Conservation (phyloP, 2,329 filamentous ascomycete genomes). For the Botrytis paeoniae region DNA sequence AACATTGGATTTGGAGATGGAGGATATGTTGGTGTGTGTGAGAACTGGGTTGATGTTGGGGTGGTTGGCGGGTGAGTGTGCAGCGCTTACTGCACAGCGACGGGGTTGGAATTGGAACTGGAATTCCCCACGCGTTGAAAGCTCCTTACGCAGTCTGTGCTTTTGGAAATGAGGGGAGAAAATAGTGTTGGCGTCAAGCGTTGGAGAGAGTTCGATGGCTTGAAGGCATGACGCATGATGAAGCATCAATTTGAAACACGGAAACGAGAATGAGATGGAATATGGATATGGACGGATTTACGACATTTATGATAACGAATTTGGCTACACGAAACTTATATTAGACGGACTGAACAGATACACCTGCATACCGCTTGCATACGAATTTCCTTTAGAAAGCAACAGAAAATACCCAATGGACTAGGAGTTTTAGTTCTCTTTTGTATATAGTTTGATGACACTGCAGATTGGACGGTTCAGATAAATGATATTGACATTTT, state of each 20-base stretch:
- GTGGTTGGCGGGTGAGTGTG: slow-evolving; percentile 11
- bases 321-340: not conserved
- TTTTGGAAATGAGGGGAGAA: not conserved
- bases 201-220: not conserved
- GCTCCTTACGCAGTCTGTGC: not conserved
- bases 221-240: not conserved
- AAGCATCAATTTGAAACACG: not conserved
- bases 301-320: slow-evolving; percentile 5
- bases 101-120: not conserved
- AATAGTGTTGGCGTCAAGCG: not conserved
- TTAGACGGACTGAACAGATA: not conserved
- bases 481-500: not conserved
- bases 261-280: not conserved
- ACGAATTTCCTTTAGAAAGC: slow-evolving; percentile 9
- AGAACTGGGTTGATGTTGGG: slow-evolving; percentile 9
- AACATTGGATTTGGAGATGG: not conserved
- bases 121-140: not conserved
- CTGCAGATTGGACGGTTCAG: not conserved
- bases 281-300: not conserved
- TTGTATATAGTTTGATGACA: not conserved
- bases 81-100: not conserved
- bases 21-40: slow-evolving; percentile 5
- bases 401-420: slow-evolving; percentile 16
- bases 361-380: not conserved
- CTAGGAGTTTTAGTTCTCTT: slow-evolving; percentile 8